Percentiles rank a stretch among this genome's conserved stretches.
phyloP scores from a whole-genome alignment of 2,329 filamentous ascomycete genomes.

The Exophiala xenobiotica region DNA sequence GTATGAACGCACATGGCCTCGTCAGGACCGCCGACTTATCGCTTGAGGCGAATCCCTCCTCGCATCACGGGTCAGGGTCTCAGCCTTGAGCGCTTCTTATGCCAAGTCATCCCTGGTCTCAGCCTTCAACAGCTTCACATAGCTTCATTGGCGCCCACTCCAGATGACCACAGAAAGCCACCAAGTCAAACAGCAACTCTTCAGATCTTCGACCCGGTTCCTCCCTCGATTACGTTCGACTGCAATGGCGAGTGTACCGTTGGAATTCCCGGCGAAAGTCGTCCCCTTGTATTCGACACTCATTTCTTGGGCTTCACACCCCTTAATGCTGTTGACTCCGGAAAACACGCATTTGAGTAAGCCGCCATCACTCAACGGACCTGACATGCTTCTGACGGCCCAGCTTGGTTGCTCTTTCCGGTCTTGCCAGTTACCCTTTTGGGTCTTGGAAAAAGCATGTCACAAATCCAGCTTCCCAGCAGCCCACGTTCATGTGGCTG shows the following conservation, averaged over 20 bases:
- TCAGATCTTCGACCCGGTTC: background rate
- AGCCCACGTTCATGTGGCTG: conserved; percentile 23
- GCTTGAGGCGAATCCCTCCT: conserved; percentile 1
- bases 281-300: conserved; percentile 8
- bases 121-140: background rate
- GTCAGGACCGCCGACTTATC: background rate
- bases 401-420: conserved; percentile 24
- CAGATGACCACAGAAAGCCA: background rate
- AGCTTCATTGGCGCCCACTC: conserved; percentile 4
- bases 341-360: conserved; percentile 9
- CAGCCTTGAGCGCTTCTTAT: background rate
- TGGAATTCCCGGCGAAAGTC: background rate
- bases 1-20: background rate
- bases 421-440: conserved; percentile 28
- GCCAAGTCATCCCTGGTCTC: background rate
- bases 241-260: conserved; percentile 1
- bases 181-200: conserved; percentile 3
- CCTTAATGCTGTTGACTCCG: conserved; percentile 2
- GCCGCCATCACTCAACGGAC: too few species aligned
- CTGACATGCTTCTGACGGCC: background rate
- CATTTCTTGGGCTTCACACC: conserved; percentile 10
- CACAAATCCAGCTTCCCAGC: background rate
- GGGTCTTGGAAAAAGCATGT: conserved; percentile 20
- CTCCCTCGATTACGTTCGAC: background rate
- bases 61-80: background rate